Evolutionary conservation across 2,329 filamentous ascomycete species (phyloP), one percentile per base, ranked within the genome.

Genomic region (Neopestalotiopsis sp.): DNA sequence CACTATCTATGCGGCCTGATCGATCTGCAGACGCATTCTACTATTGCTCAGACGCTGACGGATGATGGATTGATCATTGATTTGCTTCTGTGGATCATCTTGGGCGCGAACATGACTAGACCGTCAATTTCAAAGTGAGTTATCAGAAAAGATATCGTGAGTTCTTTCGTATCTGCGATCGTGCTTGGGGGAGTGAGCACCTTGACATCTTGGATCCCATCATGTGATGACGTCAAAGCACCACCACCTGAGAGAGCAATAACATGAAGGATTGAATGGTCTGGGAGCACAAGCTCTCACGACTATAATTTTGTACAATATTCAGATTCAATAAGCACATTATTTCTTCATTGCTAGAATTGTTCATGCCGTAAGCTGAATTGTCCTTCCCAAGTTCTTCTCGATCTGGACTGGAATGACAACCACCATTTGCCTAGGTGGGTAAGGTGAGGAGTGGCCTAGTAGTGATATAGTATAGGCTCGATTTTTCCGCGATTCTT

Each of bases 1-100:
- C 14, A n/a, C n/a, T 45, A 64, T 57, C n/a, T 28, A 52, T 52
- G 45, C 45, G 45, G 45, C 45, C 45, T 52, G 45, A 52, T 52
- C 34, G 34, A 38, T 38, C 34, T 38, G 10, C 34, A 38, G 6
- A 38, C 10, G 6, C 34, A 38, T 38, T 7, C 45, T 9, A 3
- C 5, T 52, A 49, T n/a, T n/a, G 14, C 14, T 2, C 42, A 14
- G 14, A 49, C 42, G 42, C 42, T 49, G n/a, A n/a, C n/a, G n/a
- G n/a, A 5, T n/a, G 42, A 13, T 49, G 13, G 42, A 49, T 10
- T 38, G 34, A 52, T 24, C 5, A 24, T 52, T 1, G 17, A 52
- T 20, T 24, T 20, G 45, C 17, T 38, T 38, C 14, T 24, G 45
- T 20, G n/a, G 45, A n/a, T 52, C 24, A 28, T 28, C 24, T 28